These are phyloP conservation scores for Setaria italica DNA, from an alignment of 202 grass and related monocot species.

Conservation along the genomic window DNA sequence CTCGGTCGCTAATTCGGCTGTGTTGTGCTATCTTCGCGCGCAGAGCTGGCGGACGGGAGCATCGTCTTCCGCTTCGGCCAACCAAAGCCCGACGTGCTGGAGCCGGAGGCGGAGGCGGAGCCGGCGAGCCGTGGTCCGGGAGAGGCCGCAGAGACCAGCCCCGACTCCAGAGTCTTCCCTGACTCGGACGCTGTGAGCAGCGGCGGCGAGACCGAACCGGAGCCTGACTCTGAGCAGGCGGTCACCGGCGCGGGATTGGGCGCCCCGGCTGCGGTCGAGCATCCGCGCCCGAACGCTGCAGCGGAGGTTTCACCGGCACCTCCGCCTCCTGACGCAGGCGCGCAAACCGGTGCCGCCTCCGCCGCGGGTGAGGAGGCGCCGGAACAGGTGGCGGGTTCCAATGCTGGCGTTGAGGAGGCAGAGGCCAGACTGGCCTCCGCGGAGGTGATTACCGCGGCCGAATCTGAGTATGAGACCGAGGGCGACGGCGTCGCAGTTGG, in stretches of 20 bases:
- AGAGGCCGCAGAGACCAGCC: not conserved
- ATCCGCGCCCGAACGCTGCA: not conserved
- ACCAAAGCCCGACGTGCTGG: constrained; percentile 34
- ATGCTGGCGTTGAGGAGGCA: constrained; percentile 16
- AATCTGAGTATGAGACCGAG: constrained; percentile 29
- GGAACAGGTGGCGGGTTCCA: not conserved
- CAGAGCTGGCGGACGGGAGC: constrained; percentile 72
- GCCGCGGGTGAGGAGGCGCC: not conserved
- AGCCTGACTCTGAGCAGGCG: not conserved
- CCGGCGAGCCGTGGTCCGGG: not conserved
- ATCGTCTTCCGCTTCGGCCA: constrained; percentile 74
- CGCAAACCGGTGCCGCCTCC: not conserved
- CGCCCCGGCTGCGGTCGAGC: constrained; percentile 5
- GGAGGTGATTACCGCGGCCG: not conserved
- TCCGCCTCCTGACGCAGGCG: not conserved
- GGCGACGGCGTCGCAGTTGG: constrained; percentile 12
- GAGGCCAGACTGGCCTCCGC: not conserved
- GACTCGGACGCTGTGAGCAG: not conserved
- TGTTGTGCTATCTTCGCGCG: constrained; percentile 20
- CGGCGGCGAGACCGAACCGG: not conserved
- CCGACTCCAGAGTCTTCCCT: not conserved
- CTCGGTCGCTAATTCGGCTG: constrained; percentile 41
- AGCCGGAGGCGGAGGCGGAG: constrained; percentile 6
- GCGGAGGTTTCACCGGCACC: not conserved
- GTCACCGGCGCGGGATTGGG: constrained; percentile 12